Evolutionary conservation across 2,329 filamentous ascomycete genomes (phyloP).

Genomic region (Ophiocordyceps camponoti-leonardi): DNA sequence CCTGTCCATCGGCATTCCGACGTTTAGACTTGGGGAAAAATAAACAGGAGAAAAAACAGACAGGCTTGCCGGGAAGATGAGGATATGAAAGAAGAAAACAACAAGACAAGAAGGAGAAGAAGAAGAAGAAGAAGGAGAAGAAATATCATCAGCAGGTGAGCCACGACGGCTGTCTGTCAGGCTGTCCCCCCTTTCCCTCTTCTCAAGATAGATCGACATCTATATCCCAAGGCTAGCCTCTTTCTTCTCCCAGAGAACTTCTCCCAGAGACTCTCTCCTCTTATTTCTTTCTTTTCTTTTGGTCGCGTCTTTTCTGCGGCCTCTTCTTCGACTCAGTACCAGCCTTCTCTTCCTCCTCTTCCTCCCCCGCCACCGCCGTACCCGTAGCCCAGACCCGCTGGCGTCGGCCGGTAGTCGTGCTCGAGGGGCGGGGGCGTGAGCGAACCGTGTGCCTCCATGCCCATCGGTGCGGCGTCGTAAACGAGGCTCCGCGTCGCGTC

Average conservation of each 20-base stretch:
- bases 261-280: too few relatives aligned
- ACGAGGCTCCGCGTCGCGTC: constrained; percentile 20
- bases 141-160: not conserved
- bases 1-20: not conserved
- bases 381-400: too few relatives aligned
- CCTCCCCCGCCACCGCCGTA: too few relatives aligned
- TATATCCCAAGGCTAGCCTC: not conserved
- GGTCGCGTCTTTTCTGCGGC: too few relatives aligned
- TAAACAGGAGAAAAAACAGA: not conserved
- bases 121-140: not conserved
- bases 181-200: too few relatives aligned
- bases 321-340: too few relatives aligned
- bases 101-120: not conserved
- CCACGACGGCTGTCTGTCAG: too few relatives aligned
- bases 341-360: too few relatives aligned
- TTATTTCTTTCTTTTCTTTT: too few relatives aligned
- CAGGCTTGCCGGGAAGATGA: not conserved
- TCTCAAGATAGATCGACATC: not conserved
- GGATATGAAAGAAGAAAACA: not conserved
- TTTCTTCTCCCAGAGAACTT: too few relatives aligned
- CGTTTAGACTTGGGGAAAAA: too few relatives aligned
- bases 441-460: constrained; percentile 8
- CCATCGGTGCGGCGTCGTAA: constrained; percentile 20
- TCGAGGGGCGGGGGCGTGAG: not conserved
- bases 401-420: too few relatives aligned